Percentiles rank a stretch among this genome's conserved stretches.
These are phyloP conservation scores for Mycena crocata DNA, from an alignment of 768 basidiomycete genomes.

Conservation along the genomic window DNA sequence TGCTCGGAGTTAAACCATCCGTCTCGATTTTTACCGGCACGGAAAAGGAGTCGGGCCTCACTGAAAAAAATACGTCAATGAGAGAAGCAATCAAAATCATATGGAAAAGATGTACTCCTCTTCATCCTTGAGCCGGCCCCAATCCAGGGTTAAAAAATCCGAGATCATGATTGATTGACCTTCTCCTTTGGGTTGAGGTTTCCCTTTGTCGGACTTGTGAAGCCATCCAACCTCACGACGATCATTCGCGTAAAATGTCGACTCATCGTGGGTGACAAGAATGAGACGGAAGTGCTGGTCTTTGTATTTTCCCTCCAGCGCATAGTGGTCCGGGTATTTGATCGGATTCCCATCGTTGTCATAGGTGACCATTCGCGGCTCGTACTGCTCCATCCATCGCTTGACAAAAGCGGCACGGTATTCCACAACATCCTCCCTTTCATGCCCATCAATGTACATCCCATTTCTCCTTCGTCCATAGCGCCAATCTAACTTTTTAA, in stretches of 20 bases:
- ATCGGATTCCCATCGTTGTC: conserved; percentile 38
- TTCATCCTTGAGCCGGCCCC: background rate
- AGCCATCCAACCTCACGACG: background rate
- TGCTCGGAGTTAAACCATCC: conserved; percentile 39
- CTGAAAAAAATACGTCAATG: conserved; percentile 3
- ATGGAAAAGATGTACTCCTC: background rate
- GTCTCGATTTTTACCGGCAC: conserved; percentile 38
- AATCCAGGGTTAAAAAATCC: background rate
- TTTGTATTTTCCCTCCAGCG: background rate
- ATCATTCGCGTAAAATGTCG: background rate
- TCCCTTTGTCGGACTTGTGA: background rate
- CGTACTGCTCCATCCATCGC: conserved; percentile 40
- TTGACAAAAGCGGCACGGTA: conserved; percentile 44
- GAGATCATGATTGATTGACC: background rate
- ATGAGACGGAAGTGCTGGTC: background rate
- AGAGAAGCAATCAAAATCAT: background rate
- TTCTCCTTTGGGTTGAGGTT: background rate
- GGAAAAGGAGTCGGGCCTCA: conserved; percentile 36
- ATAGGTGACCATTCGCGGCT: conserved; percentile 36
- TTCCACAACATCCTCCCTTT: conserved; percentile 48
- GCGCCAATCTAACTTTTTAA: conserved; percentile 46
- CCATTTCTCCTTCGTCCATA: conserved; percentile 44
- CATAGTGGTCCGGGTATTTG: background rate
- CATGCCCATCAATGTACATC: conserved; percentile 54
- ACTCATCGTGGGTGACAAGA: background rate